Conservation (phyloP, 163 green algal species). For the Volvox carteri region DNA sequence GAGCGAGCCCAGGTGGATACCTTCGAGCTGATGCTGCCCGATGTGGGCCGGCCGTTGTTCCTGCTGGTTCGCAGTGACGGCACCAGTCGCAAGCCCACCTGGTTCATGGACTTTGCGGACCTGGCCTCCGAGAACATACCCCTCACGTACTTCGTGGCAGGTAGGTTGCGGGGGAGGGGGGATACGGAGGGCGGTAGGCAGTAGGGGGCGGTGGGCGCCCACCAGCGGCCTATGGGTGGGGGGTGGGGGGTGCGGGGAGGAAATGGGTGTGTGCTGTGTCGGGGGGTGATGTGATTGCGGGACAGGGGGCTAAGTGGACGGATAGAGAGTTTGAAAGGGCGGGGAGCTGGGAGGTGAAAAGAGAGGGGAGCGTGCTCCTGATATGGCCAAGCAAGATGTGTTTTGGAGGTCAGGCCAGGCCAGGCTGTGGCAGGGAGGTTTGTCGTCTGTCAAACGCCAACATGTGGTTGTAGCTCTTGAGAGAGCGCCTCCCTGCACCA, state of each 20-base stretch:
- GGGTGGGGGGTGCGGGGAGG: not conserved
- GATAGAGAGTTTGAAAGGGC: no score
- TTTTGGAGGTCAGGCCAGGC: no score
- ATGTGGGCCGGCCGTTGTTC: constrained; percentile 62
- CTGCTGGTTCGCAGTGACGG: constrained; percentile 72
- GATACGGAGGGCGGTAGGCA: not conserved
- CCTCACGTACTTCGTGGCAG: constrained; percentile 46
- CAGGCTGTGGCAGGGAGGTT: no score
- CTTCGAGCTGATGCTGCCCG: constrained; percentile 72
- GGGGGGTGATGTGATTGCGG: not conserved
- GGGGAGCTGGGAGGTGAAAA: no score
- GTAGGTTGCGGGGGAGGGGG: not conserved
- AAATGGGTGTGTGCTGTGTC: not conserved
- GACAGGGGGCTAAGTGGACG: no score
- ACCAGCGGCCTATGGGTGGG: no score
- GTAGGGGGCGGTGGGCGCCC: no score
- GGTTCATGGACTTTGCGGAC: constrained; percentile 72
- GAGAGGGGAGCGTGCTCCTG: no score
- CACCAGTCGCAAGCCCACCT: constrained; percentile 63
- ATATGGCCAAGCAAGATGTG: no score
- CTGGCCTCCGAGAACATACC: constrained; percentile 32
- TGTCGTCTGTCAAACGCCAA: no score
- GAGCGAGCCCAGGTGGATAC: constrained; percentile 74
- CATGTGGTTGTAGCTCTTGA: no score
- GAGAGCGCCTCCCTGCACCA: no score